A percentile compares a stretch with the other conserved stretches of the same genome.
Conservation (phyloP, 495 filamentous ascomycete genomes). For the Penicillium angulare region DNA sequence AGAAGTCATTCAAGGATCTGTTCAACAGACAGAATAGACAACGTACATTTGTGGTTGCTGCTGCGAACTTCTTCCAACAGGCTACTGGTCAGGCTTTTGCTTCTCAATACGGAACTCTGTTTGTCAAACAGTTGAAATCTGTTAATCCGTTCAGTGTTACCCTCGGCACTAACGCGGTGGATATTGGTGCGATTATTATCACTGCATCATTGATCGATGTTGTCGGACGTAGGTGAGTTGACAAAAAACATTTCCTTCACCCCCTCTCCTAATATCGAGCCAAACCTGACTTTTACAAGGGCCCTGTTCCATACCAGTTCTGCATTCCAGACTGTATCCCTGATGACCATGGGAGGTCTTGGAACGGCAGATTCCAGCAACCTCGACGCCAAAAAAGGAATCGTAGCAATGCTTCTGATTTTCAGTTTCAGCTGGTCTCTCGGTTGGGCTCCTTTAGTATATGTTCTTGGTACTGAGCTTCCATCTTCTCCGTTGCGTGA, state of each 20-base stretch:
- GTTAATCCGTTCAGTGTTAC: slow-evolving; percentile 33
- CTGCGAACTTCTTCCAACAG: slow-evolving; percentile 34
- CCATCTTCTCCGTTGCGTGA: slow-evolving; percentile 21
- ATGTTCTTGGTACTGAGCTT: slow-evolving; percentile 20
- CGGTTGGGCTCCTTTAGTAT: slow-evolving; percentile 21
- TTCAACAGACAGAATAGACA: slow-evolving; percentile 26
- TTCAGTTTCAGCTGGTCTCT: slow-evolving; percentile 22
- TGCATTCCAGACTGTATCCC: slow-evolving; percentile 8
- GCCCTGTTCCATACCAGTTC: slow-evolving; percentile 15
- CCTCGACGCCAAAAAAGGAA: slow-evolving; percentile 11
- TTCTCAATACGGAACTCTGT: slow-evolving; percentile 31
- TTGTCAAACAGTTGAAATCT: slow-evolving; percentile 30
- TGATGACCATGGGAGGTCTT: slow-evolving; percentile 23
- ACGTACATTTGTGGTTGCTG: slow-evolving; percentile 31
- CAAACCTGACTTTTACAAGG: slow-evolving; percentile 1
- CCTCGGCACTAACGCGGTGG: slow-evolving; percentile 16
- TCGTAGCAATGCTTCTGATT: slow-evolving; percentile 20
- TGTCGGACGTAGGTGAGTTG: slow-evolving; percentile 13
- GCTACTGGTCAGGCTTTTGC: slow-evolving; percentile 34
- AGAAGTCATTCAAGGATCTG: slow-evolving; percentile 27
- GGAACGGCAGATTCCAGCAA: slow-evolving; percentile 13
- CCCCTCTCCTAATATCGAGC: background rate
- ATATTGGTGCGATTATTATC: slow-evolving; percentile 12
- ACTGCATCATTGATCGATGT: slow-evolving; percentile 6
- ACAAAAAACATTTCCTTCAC: background rate